phyloP scores from a whole-genome alignment of 192 early-diverging fungal genomes.

The Coemansia sp. region DNA sequence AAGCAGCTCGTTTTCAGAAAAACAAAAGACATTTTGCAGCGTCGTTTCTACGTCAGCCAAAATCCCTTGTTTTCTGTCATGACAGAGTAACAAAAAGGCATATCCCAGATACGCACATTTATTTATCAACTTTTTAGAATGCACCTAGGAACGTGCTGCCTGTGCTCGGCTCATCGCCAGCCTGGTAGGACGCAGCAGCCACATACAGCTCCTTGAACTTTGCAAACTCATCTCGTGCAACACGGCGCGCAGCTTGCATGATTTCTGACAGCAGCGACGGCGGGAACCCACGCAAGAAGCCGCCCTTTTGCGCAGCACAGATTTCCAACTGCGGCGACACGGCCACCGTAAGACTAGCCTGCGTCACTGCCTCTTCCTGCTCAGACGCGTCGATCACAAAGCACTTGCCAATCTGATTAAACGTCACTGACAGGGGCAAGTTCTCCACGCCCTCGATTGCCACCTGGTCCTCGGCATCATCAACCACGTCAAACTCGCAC shows the following conservation, averaged over 20 bases:
- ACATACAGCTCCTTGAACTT: slow-evolving; percentile 24
- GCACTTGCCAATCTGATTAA: slow-evolving; percentile 81
- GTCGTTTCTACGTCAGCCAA: background rate
- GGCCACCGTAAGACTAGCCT: slow-evolving; percentile 74
- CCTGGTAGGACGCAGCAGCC: slow-evolving; percentile 14
- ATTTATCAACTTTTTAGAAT: slow-evolving; percentile 24
- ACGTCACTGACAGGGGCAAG: slow-evolving; percentile 81
- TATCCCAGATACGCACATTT: background rate
- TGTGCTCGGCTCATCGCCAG: slow-evolving; percentile 36
- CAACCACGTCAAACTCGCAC: slow-evolving; percentile 90
- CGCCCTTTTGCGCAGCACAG: slow-evolving; percentile 86
- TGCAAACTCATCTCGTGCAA: slow-evolving; percentile 36
- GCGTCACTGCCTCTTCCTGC: slow-evolving; percentile 85
- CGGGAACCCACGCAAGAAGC: slow-evolving; percentile 37
- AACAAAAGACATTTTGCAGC: background rate
- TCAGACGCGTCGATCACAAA: slow-evolving; percentile 87
- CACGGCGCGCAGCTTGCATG: slow-evolving; percentile 29
- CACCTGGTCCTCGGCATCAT: slow-evolving; percentile 83
- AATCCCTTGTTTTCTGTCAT: background rate
- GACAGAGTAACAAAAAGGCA: background rate
- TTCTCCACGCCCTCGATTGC: slow-evolving; percentile 72
- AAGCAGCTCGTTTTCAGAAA: background rate
- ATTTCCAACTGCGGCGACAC: slow-evolving; percentile 80
- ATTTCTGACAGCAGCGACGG: slow-evolving; percentile 48
- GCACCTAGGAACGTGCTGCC: slow-evolving; percentile 51